Conservation (phyloP, 176 grass and related monocot genomes). For the Musa schizocarpa region DNA sequence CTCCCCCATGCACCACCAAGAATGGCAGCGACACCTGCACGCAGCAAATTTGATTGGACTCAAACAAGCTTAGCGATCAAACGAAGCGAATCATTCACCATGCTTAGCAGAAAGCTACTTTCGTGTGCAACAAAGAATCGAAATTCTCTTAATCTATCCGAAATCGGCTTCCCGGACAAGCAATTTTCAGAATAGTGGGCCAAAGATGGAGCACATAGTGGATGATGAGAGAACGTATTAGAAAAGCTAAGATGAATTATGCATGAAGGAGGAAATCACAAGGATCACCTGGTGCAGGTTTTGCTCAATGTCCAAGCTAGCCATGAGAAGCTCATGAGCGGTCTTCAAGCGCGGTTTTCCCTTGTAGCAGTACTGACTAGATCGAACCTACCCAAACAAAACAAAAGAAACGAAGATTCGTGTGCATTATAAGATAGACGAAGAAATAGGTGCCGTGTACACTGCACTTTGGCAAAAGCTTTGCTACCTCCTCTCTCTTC, state of each 20-base stretch:
- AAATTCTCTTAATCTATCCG: too few relatives aligned
- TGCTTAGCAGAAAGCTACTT: too few relatives aligned
- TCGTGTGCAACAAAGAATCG: too few relatives aligned
- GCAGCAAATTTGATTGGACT: too few relatives aligned
- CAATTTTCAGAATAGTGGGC: too few relatives aligned
- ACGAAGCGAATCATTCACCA: too few relatives aligned
- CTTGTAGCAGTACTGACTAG: constrained; percentile 50
- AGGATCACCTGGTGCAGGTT: constrained; percentile 29
- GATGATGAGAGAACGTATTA: too few relatives aligned
- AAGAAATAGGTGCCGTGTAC: not conserved
- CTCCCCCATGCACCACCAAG: constrained; percentile 51
- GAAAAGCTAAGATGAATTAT: too few relatives aligned
- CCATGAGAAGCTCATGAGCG: constrained; percentile 39
- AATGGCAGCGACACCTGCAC: constrained; percentile 52
- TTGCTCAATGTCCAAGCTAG: constrained; percentile 50
- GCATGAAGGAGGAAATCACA: too few relatives aligned
- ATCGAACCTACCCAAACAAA: constrained; percentile 27
- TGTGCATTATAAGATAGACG: not conserved
- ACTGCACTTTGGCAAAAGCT: not conserved
- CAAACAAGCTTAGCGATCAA: too few relatives aligned
- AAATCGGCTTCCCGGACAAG: too few relatives aligned
- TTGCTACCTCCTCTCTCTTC: constrained; percentile 41
- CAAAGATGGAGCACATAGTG: too few relatives aligned
- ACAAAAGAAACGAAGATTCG: not conserved
- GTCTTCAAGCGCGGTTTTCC: constrained; percentile 58